These are phyloP conservation scores for Fonsecaea multimorphosa DNA, from an alignment of 2,329 filamentous ascomycete species.

Conservation along the genomic window DNA sequence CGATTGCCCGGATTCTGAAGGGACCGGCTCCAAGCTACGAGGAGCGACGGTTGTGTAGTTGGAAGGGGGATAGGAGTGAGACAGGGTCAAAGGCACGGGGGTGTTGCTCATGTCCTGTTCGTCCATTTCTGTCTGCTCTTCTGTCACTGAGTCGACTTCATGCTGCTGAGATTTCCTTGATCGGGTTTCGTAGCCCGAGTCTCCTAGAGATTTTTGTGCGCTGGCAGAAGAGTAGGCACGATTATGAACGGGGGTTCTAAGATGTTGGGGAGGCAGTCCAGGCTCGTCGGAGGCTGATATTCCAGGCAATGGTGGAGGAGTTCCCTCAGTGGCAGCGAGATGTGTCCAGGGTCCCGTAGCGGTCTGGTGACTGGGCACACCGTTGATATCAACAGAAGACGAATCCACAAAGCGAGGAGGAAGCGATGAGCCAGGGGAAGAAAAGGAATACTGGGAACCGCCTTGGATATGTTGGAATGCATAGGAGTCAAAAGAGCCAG, in stretches of 20 bases:
- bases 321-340: constrained; percentile 23
- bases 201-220: constrained; percentile 29
- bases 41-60: constrained; percentile 9
- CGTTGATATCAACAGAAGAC: constrained; percentile 8
- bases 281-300: constrained; percentile 2
- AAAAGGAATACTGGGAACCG: constrained; percentile 21
- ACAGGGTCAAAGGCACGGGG: neutral
- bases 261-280: constrained; percentile 14
- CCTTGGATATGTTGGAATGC: constrained; percentile 14
- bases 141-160: constrained; percentile 23
- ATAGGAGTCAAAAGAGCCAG: constrained; percentile 22
- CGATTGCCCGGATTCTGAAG: constrained; percentile 3
- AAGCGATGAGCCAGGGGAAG: constrained; percentile 15
- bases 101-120: neutral
- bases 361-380: constrained; percentile 26
- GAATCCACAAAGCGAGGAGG: constrained; percentile 14
- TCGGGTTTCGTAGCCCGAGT: constrained; percentile 31
- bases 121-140: constrained; percentile 19
- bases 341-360: constrained; percentile 27
- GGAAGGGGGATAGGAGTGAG: neutral
- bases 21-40: neutral
- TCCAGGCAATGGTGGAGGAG: constrained; percentile 9
- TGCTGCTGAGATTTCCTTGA: constrained; percentile 26
- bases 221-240: constrained; percentile 23
- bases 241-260: constrained; percentile 5